Evolutionary conservation across 108 stramenopile species (phyloP), one percentile per base, ranked within the genome.

Genomic region (Pelagomonas calceolata): DNA sequence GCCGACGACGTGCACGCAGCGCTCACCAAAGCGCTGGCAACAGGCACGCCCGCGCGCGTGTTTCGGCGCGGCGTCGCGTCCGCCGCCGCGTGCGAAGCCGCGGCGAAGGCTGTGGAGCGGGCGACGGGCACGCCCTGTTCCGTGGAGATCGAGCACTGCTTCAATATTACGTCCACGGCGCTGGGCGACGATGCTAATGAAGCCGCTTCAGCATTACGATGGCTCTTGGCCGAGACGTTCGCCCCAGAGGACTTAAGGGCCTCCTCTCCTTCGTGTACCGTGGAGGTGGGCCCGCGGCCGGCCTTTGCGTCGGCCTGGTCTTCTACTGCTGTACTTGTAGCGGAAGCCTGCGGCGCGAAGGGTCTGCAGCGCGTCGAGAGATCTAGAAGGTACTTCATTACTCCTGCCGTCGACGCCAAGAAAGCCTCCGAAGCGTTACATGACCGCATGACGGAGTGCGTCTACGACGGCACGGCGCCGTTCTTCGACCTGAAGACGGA

Each of bases 401-500:
- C n/a, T n/a, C n/a, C n/a, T n/a, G 69, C 83, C 45, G 30, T 74
- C 12, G 60, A 46, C 26, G 44, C 70, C 43, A 66, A 75, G 31
- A 69, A 86, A 63, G 68, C 75, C 63, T 81, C 84, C 73, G 69
- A 64, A 0, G 75, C 82, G 70, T 66, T 99, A 68, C 95, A 96
- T 75, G 98, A 99, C 82, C 88, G 94, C 66, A 99, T 99, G 98
- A 99, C 98, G 35, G 96, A 99, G 85, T 87, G 91, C 84, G 86
- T 90, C 63, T 95, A 95, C 75, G 36, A 66, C 7, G 72, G 60
- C 66, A 68, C 97, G 60, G 71, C 80, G 18, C 88, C 88, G 5
- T 99, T 99, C 77, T 43, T 43, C 39, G 39, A 5, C 39, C 37
- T 70, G 89, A 92, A 66, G 78, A 72, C 67, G 90, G 86, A 18